Base-by-base conservation (phyloP, 345 rosid species). In the Gossypium arboreum region DNA sequence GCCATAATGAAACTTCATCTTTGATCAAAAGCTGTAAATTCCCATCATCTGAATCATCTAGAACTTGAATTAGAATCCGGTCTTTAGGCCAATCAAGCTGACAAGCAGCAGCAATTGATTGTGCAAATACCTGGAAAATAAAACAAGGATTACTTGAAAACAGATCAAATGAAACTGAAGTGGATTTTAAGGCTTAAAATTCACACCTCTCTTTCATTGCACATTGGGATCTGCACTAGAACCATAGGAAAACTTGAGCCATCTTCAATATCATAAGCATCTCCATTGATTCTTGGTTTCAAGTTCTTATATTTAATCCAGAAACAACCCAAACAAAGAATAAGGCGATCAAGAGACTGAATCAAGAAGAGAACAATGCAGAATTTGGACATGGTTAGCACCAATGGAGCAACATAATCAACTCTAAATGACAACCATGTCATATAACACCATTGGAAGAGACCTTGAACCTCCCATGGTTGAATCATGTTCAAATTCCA, bases 161-260 rank as follows among this genome's bases (percentile, higher is more conserved):
- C 18, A 71, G 76, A 75, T 54, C 70, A 24, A 60, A 29, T 72
- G 47, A 70, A 70, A 48, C 12, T 12, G n/a, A 25, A 45, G 12
- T 22, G 62, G 7, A 59, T 59, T 24, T 2, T 2, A 47, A 24
- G 27, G 43, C 2, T 20, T 16, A 68, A 18, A 12, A 25, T 45
- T 41, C 12, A 79, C 79, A 90, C 97, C 95, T 93, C 98, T 82
- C 89, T 80, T 66, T 94, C 98, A 71, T 94, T 94, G 88, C 97
- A 91, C 98, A 94, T 94, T 12, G 98, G 98, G 82, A 94, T 94
- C 89, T 94, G 98, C 80, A 94, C 87, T 75, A 94, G 92, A 71
- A 94, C 97, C 97, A 86, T 94, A 3, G 98, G 98, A 75, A 87
- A 89, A 72, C 71, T 81, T 8, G 85, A 81, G 13, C 83, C 74